Base-by-base conservation (phyloP, 108 stramenopile species). In the Fragilaria crotonensis region DNA sequence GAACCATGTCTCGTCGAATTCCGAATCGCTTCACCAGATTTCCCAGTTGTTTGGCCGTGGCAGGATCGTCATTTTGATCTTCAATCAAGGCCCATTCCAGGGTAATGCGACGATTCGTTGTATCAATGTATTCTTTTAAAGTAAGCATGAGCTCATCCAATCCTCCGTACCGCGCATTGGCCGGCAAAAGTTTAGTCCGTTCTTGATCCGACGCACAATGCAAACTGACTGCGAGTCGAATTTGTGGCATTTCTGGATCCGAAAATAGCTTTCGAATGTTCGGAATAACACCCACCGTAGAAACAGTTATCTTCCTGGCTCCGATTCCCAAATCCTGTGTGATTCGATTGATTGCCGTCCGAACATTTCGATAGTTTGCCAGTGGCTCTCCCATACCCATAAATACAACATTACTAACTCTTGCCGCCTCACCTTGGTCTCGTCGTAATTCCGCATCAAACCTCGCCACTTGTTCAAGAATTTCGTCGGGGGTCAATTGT, bases 31-130 rank as follows among this genome's bases (percentile, higher is more conserved):
- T 47, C 0, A 93, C 41, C n/a, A 93, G 51, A 9, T 63, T 50
- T 46, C 90, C 95, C 41, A 96, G 52, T 28, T 70, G 54, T 33
- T 73, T 67, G 1, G 95, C 95, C 1, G 84, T 80, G 30, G 90
- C 84, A 3, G 63, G 62, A 26, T 68, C 72, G 71, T 98, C 97
- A 68, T 96, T 98, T 64, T 96, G 61, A 21, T 87, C 86, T 32
- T 76, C 80, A 60, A 98, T 98, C 60, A 96, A 66, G 2, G 97
- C 97, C 95, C 96, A 98, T 75, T 98, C 97, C 36, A 98, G 90
- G 18, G 94, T 97, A 7, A 98, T 70, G 22, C 97, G 64, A 25
- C 80, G 57, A 5, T 70, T 83, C 26, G 91, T 94, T 5, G 61
- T 68, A 9, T 68, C 59, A 52, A 93, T 80, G 58, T 95, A 96